Conservation (phyloP, 2,329 filamentous ascomycete genomes). For the Paraphoma chrysanthemicola region DNA sequence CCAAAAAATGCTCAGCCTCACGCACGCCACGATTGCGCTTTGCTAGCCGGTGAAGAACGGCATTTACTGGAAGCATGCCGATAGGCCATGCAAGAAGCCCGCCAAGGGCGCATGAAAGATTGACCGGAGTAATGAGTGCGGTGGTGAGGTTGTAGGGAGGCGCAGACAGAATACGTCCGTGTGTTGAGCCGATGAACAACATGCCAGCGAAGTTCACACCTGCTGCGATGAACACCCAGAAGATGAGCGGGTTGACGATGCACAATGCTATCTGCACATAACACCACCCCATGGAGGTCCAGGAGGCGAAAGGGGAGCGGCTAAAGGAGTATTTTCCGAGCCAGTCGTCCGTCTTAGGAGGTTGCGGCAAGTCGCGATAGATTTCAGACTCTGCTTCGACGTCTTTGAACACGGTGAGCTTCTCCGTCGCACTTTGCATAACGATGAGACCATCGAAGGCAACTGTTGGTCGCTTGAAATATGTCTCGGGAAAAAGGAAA, state of each 20-base stretch:
- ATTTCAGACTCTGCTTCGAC: constrained; percentile 34
- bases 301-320: constrained; percentile 32
- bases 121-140: constrained; percentile 22
- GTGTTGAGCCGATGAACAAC: constrained; percentile 39
- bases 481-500: constrained; percentile 48
- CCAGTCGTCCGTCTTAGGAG: constrained; percentile 13
- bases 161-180: constrained; percentile 20
- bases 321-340: constrained; percentile 16
- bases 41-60: constrained; percentile 24
- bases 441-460: constrained; percentile 52
- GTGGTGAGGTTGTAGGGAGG: constrained; percentile 32
- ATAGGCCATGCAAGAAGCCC: constrained; percentile 24
- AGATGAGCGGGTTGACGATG: constrained; percentile 36
- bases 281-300: constrained; percentile 31
- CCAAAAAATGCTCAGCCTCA: constrained; percentile 42
- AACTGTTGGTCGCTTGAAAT: constrained; percentile 51
- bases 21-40: constrained; percentile 35
- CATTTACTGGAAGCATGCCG: constrained; percentile 10
- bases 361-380: constrained; percentile 31
- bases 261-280: constrained; percentile 40
- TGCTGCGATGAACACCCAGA: constrained; percentile 37
- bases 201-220: constrained; percentile 36
- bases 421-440: constrained; percentile 48
- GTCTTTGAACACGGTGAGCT: constrained; percentile 47
- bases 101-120: constrained; percentile 26